These are phyloP conservation scores for Metschnikowia kofuensis DNA, from an alignment of 805 yeast genomes.

Conservation along the genomic window DNA sequence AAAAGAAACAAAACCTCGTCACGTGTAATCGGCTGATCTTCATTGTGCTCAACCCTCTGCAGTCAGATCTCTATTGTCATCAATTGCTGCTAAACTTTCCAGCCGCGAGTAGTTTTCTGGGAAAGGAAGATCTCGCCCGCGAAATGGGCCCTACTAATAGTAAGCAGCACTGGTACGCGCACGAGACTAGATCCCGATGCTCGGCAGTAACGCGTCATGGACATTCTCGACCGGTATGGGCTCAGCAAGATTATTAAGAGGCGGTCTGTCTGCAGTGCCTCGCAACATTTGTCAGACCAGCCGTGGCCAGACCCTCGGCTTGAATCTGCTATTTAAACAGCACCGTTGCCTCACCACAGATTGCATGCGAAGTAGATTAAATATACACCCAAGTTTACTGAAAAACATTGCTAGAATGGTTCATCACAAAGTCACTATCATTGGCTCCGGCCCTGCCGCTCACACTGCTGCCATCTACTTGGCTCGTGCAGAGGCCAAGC, in stretches of 20 bases:
- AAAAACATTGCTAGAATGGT: slow-evolving; percentile 50
- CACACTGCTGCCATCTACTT: slow-evolving; percentile 98
- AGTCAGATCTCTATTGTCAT: too few relatives aligned
- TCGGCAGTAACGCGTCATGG: slow-evolving; percentile 4
- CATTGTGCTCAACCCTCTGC: neutral
- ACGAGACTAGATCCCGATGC: neutral
- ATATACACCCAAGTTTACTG: neutral
- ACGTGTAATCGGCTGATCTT: neutral
- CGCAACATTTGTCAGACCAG: slow-evolving; percentile 7
- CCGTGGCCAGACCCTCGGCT: slow-evolving; percentile 12
- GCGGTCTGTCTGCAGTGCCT: slow-evolving; percentile 4
- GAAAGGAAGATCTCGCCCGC: slow-evolving; percentile 7
- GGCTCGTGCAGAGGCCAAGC: slow-evolving; percentile 94
- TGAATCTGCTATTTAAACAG: slow-evolving; percentile 6
- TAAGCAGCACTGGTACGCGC: slow-evolving; percentile 3
- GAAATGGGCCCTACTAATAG: neutral
- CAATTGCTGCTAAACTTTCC: neutral
- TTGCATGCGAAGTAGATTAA: neutral
- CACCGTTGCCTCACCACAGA: neutral
- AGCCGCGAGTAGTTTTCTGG: neutral
- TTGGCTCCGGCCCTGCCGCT: slow-evolving; percentile 99
- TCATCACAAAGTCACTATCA: slow-evolving; percentile 80
- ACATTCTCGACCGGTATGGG: neutral
- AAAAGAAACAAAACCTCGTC: too few relatives aligned
- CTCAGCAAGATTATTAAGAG: slow-evolving; percentile 1